Percentiles rank a stretch among this genome's conserved stretches.
These are phyloP conservation scores for Carpinus viminea DNA, from an alignment of 306 rosid species.

Conservation along the genomic window DNA sequence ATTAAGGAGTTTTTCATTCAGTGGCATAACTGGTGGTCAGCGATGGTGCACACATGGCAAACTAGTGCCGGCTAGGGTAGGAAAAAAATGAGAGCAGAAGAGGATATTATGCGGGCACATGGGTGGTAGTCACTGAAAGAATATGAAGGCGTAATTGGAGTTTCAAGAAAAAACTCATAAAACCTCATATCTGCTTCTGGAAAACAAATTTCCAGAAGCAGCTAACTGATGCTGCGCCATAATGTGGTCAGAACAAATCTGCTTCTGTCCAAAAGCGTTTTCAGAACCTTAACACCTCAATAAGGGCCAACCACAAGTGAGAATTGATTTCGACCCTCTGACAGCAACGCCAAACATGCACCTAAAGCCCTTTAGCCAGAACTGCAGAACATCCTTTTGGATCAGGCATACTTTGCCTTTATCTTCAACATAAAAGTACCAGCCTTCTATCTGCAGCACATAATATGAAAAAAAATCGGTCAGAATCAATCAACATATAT, in stretches of 20 bases:
- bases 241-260: background rate
- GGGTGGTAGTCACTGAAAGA: background rate
- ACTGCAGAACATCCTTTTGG: background rate
- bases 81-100: background rate
- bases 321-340: background rate
- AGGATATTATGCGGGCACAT: background rate
- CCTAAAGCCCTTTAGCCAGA: background rate
- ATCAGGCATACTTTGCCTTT: background rate
- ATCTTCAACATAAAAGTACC: background rate
- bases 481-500: background rate
- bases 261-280: background rate
- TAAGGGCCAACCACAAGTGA: background rate
- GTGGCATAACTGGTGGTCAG: background rate
- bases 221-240: background rate
- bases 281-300: background rate
- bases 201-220: background rate
- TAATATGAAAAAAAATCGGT: background rate
- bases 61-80: too few relatives aligned
- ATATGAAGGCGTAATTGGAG: background rate
- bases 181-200: background rate
- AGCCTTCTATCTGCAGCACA: background rate
- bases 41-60: background rate
- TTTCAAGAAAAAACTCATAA: background rate
- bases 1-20: background rate
- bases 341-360: background rate